Conservation (phyloP, 1,284 basidiomycete genomes). For the Irpex sp. region DNA sequence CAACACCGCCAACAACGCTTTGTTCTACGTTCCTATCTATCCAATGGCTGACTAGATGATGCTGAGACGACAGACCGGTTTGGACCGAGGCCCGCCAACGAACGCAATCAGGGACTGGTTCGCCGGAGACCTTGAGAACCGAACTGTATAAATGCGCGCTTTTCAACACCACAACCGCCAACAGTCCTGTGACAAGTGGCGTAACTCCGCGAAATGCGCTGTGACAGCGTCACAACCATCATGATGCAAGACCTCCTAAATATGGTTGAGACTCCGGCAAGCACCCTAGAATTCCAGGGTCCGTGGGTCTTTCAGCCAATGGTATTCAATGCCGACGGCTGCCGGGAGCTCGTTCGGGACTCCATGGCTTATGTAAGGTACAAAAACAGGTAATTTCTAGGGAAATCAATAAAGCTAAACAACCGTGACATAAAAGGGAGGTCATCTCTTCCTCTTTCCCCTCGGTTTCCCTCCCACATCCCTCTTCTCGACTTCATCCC, state of each 20-base stretch:
- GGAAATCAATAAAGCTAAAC: constrained; percentile 24
- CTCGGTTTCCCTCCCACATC: constrained; percentile 19
- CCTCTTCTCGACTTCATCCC: constrained; percentile 19
- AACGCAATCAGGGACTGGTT: neutral
- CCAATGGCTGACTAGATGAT: too few species aligned
- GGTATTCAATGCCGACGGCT: constrained; percentile 5
- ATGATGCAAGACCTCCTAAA: constrained; percentile 2
- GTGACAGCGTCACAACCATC: neutral
- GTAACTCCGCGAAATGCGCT: neutral
- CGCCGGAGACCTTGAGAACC: neutral
- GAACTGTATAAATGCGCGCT: neutral
- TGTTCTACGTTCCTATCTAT: too few species aligned
- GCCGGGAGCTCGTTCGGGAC: constrained; percentile 1
- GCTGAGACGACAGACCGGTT: too few species aligned
- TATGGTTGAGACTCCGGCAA: constrained; percentile 6
- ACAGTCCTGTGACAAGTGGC: neutral
- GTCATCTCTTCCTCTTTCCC: constrained; percentile 8
- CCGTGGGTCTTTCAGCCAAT: constrained; percentile 6
- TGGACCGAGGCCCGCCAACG: neutral
- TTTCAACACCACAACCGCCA: neutral
- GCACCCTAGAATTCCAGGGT: constrained; percentile 12
- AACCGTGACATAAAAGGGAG: constrained; percentile 22
- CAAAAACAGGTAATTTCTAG: constrained; percentile 17
- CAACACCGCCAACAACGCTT: neutral
- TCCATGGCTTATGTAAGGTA: constrained; percentile 15